Percentiles rank a stretch among this genome's conserved stretches.
Evolutionary conservation across 768 basidiomycete genomes (phyloP).

Genomic region (Termitomyces titanicus): DNA sequence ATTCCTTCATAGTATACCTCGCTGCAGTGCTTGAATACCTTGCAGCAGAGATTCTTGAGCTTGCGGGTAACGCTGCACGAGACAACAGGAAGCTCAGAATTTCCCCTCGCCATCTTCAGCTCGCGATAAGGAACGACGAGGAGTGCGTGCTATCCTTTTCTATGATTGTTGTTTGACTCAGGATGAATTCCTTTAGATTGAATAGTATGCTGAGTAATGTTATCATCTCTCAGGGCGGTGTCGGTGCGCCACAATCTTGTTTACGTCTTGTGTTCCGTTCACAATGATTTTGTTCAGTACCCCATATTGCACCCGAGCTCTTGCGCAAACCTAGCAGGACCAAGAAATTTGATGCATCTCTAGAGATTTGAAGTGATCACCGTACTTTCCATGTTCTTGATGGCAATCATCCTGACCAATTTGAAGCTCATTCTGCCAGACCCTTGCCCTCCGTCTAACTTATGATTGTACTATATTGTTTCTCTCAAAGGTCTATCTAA

Average conservation of each 20-base stretch:
- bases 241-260: conserved; percentile 41
- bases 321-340: conserved; percentile 6
- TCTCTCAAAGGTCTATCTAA: background rate
- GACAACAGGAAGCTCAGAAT: conserved; percentile 85
- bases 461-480: background rate
- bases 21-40: conserved; percentile 87
- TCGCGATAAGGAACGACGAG: conserved; percentile 77
- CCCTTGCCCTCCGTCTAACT: too few species aligned
- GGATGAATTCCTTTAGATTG: conserved; percentile 29
- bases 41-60: conserved; percentile 81
- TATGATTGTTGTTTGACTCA: background rate
- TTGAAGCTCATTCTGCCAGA: background rate
- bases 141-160: conserved; percentile 36
- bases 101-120: conserved; percentile 77
- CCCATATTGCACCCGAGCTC: conserved; percentile 19
- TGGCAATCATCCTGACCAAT: background rate
- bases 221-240: conserved; percentile 77
- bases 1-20: conserved; percentile 56
- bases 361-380: background rate
- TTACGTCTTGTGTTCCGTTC: background rate
- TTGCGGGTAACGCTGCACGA: conserved; percentile 76
- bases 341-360: background rate
- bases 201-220: conserved; percentile 57
- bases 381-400: background rate
- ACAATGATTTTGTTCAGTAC: conserved; percentile 10